These are phyloP conservation scores for Berkeleyomyces basicola DNA, from an alignment of 2,329 filamentous ascomycete species.

Conservation along the genomic window DNA sequence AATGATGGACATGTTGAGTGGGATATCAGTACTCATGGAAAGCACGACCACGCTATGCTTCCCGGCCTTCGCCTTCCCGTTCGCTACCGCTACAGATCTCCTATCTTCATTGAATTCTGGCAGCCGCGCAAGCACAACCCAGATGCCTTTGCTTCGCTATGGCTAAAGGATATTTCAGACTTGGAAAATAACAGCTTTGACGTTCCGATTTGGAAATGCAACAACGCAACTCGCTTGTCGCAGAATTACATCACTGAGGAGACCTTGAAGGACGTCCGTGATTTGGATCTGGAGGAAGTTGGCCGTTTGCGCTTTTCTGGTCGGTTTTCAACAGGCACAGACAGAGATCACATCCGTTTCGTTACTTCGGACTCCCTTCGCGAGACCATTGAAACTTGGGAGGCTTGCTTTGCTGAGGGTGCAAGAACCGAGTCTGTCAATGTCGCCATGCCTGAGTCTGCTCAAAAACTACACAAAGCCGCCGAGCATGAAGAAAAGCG, in stretches of 20 bases:
- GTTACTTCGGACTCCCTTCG: slow-evolving; percentile 75
- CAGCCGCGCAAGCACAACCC: slow-evolving; percentile 49
- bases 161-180: slow-evolving; percentile 74
- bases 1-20: slow-evolving; percentile 23
- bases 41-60: slow-evolving; percentile 18
- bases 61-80: slow-evolving; percentile 58
- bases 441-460: slow-evolving; percentile 53
- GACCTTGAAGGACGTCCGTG: slow-evolving; percentile 52
- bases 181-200: slow-evolving; percentile 62
- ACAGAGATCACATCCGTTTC: slow-evolving; percentile 69
- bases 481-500: slow-evolving; percentile 25
- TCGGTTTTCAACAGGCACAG: slow-evolving; percentile 78
- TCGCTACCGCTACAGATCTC: slow-evolving; percentile 76
- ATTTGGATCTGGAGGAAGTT: slow-evolving; percentile 61
- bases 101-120: slow-evolving; percentile 78
- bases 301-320: slow-evolving; percentile 67
- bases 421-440: slow-evolving; percentile 56
- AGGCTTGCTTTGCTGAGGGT: slow-evolving; percentile 77
- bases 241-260: slow-evolving; percentile 85
- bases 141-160: slow-evolving; percentile 63
- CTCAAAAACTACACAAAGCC: slow-evolving; percentile 64
- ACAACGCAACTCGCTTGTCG: slow-evolving; percentile 56
- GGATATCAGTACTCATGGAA: slow-evolving; percentile 29
- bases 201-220: slow-evolving; percentile 79
- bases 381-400: slow-evolving; percentile 90